phyloP scores from a whole-genome alignment of 2,329 filamentous ascomycete genomes.

The Mycogone perniciosa region DNA sequence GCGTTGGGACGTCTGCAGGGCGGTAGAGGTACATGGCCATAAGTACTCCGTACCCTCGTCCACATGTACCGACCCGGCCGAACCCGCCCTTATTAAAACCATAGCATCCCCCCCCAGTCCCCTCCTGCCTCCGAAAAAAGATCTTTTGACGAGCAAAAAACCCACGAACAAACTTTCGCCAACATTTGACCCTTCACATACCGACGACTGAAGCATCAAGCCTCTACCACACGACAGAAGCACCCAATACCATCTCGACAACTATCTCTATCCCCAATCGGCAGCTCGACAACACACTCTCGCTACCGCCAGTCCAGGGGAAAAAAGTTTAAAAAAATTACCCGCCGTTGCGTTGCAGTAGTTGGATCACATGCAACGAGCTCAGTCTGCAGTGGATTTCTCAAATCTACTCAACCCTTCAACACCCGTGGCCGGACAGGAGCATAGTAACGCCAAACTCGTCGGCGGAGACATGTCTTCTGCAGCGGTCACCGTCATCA shows the following conservation, averaged over 20 bases:
- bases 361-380: slow-evolving; percentile 64
- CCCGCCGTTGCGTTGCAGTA: background rate
- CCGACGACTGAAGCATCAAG: background rate
- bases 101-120: slow-evolving; percentile 19
- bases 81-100: slow-evolving; percentile 28
- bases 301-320: background rate
- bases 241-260: background rate
- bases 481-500: slow-evolving; percentile 48
- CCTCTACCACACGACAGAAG: background rate
- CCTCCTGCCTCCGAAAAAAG: slow-evolving; percentile 15
- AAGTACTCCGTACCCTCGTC: slow-evolving; percentile 12
- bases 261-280: too few species aligned
- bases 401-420: slow-evolving; percentile 65
- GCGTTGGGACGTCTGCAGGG: background rate
- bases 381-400: slow-evolving; percentile 68
- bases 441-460: slow-evolving; percentile 24
- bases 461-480: slow-evolving; percentile 40
- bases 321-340: background rate
- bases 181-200: background rate
- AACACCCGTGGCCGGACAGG: slow-evolving; percentile 19
- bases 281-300: background rate
- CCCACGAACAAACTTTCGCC: background rate
- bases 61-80: slow-evolving; percentile 25
- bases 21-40: slow-evolving; percentile 11
- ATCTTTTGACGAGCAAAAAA: slow-evolving; percentile 9